phyloP scores from a whole-genome alignment of 805 yeast genomes.

The Wickerhamomyces pijperi region DNA sequence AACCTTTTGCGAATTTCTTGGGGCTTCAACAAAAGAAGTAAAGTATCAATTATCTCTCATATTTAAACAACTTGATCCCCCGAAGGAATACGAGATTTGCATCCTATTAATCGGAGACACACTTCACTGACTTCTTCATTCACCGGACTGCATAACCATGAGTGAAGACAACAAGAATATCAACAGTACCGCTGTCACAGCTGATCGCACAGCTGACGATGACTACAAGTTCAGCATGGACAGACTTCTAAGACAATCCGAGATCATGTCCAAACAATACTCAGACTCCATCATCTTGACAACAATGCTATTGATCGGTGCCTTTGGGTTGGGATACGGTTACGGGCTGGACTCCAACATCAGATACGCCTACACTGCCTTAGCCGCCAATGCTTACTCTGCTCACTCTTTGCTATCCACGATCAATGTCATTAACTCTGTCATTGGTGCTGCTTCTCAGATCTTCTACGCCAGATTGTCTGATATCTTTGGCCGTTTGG shows the following conservation, averaged over 20 bases:
- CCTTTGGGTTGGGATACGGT: constrained; percentile 40
- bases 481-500: constrained; percentile 57
- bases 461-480: constrained; percentile 53
- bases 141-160: too few species aligned
- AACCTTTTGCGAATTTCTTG: too few species aligned
- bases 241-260: constrained; percentile 38
- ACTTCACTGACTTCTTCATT: too few species aligned
- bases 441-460: constrained; percentile 57
- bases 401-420: constrained; percentile 48
- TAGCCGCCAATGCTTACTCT: constrained; percentile 44
- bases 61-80: too few species aligned
- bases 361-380: constrained; percentile 37
- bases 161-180: not conserved
- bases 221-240: constrained; percentile 19
- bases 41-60: too few species aligned
- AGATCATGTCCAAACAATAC: constrained; percentile 37
- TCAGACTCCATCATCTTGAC: constrained; percentile 21
- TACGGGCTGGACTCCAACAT: constrained; percentile 44
- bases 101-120: too few species aligned
- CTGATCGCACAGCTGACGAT: not conserved
- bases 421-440: constrained; percentile 44
- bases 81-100: too few species aligned
- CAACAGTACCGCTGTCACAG: too few species aligned
- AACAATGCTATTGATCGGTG: constrained; percentile 27
- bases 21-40: too few species aligned